phyloP scores from a whole-genome alignment of 345 rosid species.

The Eucalyptus tenuipes region DNA sequence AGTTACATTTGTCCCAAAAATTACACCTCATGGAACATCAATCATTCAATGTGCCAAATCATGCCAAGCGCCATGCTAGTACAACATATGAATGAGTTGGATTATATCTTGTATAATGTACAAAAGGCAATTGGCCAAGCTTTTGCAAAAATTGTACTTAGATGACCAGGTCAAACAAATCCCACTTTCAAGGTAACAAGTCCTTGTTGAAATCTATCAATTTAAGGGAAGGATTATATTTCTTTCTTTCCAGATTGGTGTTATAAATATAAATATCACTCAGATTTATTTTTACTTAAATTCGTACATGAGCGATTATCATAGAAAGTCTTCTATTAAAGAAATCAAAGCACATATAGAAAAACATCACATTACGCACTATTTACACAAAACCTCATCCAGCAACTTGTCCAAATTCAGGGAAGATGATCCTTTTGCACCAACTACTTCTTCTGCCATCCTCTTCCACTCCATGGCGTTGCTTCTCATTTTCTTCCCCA shows the following conservation, averaged over 20 bases:
- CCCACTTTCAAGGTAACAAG: no score
- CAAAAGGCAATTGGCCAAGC: background rate
- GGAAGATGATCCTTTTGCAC: background rate
- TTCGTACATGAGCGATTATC: no score
- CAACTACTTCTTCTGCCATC: slow-evolving; percentile 1
- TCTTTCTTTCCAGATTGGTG: no score
- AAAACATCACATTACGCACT: background rate
- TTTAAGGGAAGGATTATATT: no score
- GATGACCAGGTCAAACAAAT: no score
- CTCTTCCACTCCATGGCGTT: slow-evolving; percentile 13
- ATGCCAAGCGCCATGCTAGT: background rate
- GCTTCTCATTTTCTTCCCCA: slow-evolving; percentile 2
- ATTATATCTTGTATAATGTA: background rate
- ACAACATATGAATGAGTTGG: background rate
- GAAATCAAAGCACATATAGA: background rate
- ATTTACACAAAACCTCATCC: background rate
- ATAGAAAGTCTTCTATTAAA: background rate
- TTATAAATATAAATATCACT: no score
- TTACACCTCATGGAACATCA: background rate
- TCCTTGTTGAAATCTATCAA: no score
- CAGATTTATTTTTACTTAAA: no score
- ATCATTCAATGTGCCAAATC: background rate
- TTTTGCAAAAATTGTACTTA: background rate
- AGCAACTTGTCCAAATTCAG: background rate
- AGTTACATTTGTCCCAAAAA: background rate